Evolutionary conservation across 257 asterid genomes (phyloP).

Genomic region (Fraxinus cuspidata): DNA sequence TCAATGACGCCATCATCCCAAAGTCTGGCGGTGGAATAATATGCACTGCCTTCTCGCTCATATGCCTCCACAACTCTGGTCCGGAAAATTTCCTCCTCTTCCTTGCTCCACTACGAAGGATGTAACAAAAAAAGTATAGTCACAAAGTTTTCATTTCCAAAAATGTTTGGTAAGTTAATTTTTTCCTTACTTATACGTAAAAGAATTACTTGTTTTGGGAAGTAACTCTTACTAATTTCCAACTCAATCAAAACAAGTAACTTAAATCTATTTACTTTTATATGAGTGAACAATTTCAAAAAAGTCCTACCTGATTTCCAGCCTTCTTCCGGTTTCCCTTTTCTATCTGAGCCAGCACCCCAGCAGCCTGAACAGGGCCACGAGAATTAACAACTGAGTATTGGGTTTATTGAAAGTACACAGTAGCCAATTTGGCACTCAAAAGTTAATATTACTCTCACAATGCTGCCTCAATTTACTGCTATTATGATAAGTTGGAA

Average conservation of each 20-base stretch:
- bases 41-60: slow-evolving; percentile 84
- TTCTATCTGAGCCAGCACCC: slow-evolving; percentile 87
- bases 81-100: slow-evolving; percentile 82
- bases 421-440: not conserved
- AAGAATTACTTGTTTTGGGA: not conserved
- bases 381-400: slow-evolving; percentile 10
- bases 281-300: slow-evolving; percentile 5
- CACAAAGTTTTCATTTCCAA: not conserved
- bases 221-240: not conserved
- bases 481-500: not conserved
- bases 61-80: slow-evolving; percentile 74
- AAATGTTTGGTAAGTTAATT: not conserved
- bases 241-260: not conserved
- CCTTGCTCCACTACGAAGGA: slow-evolving; percentile 71
- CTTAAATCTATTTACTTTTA: not conserved
- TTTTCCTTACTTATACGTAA: not conserved
- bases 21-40: slow-evolving; percentile 89
- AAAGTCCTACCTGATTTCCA: slow-evolving; percentile 56
- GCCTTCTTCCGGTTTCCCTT: slow-evolving; percentile 67
- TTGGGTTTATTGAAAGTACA: not conserved
- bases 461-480: not conserved
- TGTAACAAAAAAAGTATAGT: not conserved
- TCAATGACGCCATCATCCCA: slow-evolving; percentile 98
- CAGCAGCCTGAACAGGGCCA: slow-evolving; percentile 76
- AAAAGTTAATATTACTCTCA: not conserved